Evolutionary conservation across 108 stramenopile species (phyloP), one percentile per base, ranked within the genome.

Genomic region (Skeletonema marinoi): DNA sequence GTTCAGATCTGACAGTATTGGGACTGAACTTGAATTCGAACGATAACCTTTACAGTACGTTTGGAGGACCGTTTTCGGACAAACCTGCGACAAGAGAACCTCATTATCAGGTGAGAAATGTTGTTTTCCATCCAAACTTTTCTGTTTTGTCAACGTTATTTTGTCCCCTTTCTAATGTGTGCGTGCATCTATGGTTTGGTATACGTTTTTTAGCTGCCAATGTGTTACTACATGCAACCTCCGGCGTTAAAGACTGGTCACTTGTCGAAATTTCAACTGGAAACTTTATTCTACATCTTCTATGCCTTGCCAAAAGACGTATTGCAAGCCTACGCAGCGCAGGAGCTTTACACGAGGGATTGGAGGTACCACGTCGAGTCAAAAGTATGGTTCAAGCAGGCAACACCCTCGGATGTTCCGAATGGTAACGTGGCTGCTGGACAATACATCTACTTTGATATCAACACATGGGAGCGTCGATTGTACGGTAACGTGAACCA

Each of bases 241-340:
- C 94, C 94, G 14, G 91, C 93, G 13, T 78, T 94, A 66, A 95
- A 94, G 73, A 92, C 92, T 30, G 95, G 91, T 39, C 97, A 99
- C 74, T 82, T 99, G 64, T 89, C 93, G 35, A 98, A 98, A 86
- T 98, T 98, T 80, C 93, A 97, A 71, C 88, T 94, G 36, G 98
- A 99, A 87, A 99, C 98, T n/a, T 83, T 99, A 59, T 98, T 99
- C 85, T 98, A 99, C 87, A 97, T 98, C 78, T 99, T 99, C 84
- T 99, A 99, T 71, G 96, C 93, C 48, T 78, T 99, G 70, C 98
- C 98, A 65, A 95, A 92, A 85, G 98, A 99, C 73, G 94, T 91
- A 6, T 84, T 98, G 63, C 98, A 99, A 86, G 97, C 97, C 9
- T 96, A 96, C 66, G 92, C 97, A 48, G 98, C 98, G n/a, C 96